phyloP scores from a whole-genome alignment of 176 grass and related monocot species.

The Olyra latifolia region DNA sequence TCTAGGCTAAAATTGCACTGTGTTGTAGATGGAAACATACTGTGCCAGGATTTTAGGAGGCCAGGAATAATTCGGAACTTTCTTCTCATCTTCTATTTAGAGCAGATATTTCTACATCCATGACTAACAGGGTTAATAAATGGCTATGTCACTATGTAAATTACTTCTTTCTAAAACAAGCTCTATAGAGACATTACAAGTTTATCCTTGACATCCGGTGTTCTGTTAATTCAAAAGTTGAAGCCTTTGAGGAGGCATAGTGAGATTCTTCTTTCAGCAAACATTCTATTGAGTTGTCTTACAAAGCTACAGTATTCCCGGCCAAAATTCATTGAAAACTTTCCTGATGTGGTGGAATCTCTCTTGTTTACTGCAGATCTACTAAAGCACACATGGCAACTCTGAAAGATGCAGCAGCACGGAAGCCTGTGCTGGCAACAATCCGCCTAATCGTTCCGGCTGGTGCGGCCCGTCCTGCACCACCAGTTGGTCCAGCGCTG shows the following conservation, averaged over 20 bases:
- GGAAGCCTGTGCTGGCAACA: conserved; percentile 71
- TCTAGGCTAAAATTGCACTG: background rate
- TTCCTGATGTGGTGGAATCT: conserved; percentile 12
- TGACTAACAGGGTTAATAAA: background rate
- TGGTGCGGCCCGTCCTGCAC: conserved; percentile 71
- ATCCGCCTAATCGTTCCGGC: conserved; percentile 76
- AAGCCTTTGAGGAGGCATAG: background rate
- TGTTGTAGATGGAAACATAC: background rate
- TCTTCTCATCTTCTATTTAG: background rate
- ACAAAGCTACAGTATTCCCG: background rate
- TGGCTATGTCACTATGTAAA: background rate
- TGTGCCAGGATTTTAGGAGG: background rate
- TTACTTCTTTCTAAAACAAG: background rate
- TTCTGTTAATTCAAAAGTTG: background rate
- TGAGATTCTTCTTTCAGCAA: conserved; percentile 9
- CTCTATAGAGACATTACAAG: background rate
- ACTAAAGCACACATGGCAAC: conserved; percentile 48
- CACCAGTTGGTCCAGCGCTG: conserved; percentile 74
- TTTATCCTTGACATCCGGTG: background rate
- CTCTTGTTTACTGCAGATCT: conserved; percentile 33
- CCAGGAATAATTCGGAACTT: background rate
- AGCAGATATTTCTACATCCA: background rate
- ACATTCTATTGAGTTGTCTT: background rate
- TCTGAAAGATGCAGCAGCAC: conserved; percentile 63
- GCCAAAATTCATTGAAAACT: background rate